These are phyloP conservation scores for Xylariaceae sp. DNA, from an alignment of 2,329 filamentous ascomycete genomes.

Conservation along the genomic window DNA sequence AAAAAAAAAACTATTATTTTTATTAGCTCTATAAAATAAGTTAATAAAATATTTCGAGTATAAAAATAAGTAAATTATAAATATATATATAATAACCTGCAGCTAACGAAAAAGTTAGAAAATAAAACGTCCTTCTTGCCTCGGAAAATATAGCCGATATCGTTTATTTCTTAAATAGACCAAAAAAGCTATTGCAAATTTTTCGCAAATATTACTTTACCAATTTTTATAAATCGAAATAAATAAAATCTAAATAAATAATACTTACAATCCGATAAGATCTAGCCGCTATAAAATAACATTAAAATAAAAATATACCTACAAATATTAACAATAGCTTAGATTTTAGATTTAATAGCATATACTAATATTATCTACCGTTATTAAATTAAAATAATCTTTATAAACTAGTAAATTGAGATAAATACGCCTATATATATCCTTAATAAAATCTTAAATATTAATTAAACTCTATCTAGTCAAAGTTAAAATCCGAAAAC, in stretches of 20 bases:
- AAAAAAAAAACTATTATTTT: not conserved
- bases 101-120: not conserved
- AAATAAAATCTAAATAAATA: not conserved
- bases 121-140: not conserved
- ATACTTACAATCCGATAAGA: not conserved
- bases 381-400: not conserved
- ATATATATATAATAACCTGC: not conserved
- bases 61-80: not conserved
- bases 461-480: not conserved
- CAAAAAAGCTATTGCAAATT: not conserved
- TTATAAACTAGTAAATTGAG: not conserved
- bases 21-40: not conserved
- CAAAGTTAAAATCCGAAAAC: not conserved
- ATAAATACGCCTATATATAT: not conserved
- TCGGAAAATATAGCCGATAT: not conserved
- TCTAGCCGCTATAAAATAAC: not conserved
- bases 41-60: not conserved
- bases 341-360: not conserved
- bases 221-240: not conserved
- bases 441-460: not conserved
- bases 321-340: not conserved
- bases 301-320: not conserved
- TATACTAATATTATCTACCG: not conserved
- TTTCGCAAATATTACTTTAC: not conserved
- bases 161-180: not conserved